These are phyloP conservation scores for Zymoseptoria passerinii DNA, from an alignment of 2,329 filamentous ascomycete species.

Conservation along the genomic window DNA sequence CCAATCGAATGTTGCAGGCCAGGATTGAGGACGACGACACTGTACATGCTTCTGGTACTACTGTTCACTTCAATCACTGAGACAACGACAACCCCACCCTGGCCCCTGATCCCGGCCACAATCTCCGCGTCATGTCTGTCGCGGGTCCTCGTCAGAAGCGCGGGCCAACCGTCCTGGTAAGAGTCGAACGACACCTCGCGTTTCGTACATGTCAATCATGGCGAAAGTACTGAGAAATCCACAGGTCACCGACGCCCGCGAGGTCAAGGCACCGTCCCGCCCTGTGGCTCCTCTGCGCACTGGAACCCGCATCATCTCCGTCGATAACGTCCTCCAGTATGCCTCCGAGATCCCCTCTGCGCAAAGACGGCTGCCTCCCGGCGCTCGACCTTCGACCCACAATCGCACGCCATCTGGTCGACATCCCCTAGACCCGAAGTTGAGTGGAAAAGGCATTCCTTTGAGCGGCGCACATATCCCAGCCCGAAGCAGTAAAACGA, in stretches of 20 bases:
- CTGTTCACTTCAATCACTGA: neutral
- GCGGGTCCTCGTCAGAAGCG: slow-evolving; percentile 16
- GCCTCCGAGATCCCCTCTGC: slow-evolving; percentile 92
- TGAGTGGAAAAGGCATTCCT: slow-evolving; percentile 45
- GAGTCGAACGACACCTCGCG: neutral
- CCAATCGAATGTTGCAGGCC: too few relatives aligned
- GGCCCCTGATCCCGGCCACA: neutral
- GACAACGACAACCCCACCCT: neutral
- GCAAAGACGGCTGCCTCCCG: slow-evolving; percentile 68
- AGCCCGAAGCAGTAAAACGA: slow-evolving; percentile 83
- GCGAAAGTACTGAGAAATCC: slow-evolving; percentile 9
- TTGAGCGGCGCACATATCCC: slow-evolving; percentile 51
- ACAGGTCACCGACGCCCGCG: slow-evolving; percentile 20
- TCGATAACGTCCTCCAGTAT: slow-evolving; percentile 92
- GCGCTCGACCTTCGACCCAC: slow-evolving; percentile 42
- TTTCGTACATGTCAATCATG: slow-evolving; percentile 4
- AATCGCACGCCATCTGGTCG: slow-evolving; percentile 41
- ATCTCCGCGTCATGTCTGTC: slow-evolving; percentile 8
- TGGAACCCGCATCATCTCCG: slow-evolving; percentile 65
- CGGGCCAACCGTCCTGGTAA: slow-evolving; percentile 15
- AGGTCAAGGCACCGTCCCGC: slow-evolving; percentile 3
- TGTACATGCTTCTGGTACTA: neutral
- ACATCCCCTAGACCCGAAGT: slow-evolving; percentile 47
- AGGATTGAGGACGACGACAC: neutral
- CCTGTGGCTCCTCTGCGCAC: slow-evolving; percentile 11